Evolutionary conservation across 768 basidiomycete species (phyloP).

Genomic region (Nidularia sp.): DNA sequence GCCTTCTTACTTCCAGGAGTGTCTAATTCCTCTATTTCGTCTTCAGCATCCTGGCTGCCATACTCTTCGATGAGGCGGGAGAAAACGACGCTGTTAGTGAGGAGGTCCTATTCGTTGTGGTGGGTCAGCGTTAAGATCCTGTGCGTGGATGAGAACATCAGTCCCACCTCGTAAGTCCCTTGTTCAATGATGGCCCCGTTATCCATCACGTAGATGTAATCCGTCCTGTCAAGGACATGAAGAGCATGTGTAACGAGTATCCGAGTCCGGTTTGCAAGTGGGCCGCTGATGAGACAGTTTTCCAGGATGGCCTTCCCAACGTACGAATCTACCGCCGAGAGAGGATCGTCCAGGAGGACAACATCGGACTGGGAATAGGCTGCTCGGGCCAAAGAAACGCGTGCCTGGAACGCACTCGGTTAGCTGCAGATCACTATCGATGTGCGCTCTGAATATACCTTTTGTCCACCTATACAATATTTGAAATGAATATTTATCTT

Average conservation of each 20-base stretch:
- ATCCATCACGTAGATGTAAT: constrained; percentile 64
- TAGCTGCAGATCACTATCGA: neutral
- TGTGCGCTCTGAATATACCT: constrained; percentile 14
- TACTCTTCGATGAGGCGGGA: constrained; percentile 53
- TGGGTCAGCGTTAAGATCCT: constrained; percentile 1
- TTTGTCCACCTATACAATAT: constrained; percentile 26
- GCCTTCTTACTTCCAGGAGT: constrained; percentile 1
- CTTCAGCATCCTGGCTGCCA: constrained; percentile 28
- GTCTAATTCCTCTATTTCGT: constrained; percentile 23
- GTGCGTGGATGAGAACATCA: neutral
- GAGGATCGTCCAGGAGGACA: constrained; percentile 77
- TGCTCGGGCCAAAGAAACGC: constrained; percentile 73
- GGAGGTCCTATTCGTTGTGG: constrained; percentile 31
- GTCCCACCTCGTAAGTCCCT: constrained; percentile 51
- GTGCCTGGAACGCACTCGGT: constrained; percentile 38
- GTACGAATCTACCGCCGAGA: constrained; percentile 76
- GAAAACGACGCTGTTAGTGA: constrained; percentile 38
- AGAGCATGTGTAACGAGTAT: constrained; percentile 61
- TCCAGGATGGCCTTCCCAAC: constrained; percentile 67
- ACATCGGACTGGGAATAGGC: constrained; percentile 72
- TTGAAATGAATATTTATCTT: neutral
- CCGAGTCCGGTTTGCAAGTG: constrained; percentile 49
- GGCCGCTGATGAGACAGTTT: constrained; percentile 52
- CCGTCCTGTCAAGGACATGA: constrained; percentile 53
- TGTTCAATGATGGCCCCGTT: constrained; percentile 55